phyloP scores from a whole-genome alignment of 2,329 filamentous ascomycete species.

The Alternaria sp. region DNA sequence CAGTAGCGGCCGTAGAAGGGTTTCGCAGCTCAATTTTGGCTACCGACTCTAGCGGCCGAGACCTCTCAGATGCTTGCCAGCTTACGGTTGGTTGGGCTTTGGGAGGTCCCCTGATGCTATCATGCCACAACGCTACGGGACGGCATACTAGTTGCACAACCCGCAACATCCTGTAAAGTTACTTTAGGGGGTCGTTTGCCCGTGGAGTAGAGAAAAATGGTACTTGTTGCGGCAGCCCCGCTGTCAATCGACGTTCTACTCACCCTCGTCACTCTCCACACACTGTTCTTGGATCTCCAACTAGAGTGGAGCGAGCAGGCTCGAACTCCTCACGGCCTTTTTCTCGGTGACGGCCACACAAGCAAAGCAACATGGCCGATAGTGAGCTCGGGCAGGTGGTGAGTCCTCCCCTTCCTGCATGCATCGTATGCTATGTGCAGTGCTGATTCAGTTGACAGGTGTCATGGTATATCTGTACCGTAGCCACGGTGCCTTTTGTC shows the following conservation, averaged over 20 bases:
- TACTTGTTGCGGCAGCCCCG: conserved; percentile 4
- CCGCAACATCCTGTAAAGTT: conserved; percentile 1
- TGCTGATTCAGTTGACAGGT: conserved; percentile 18
- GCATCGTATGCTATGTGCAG: not conserved
- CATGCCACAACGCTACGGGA: not conserved
- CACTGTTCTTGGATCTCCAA: not conserved
- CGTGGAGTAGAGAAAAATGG: conserved; percentile 7
- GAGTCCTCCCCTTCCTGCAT: conserved; percentile 6
- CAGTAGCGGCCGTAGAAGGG: not conserved
- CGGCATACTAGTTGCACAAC: not conserved
- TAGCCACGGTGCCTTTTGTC: conserved; percentile 35
- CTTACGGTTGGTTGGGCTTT: not conserved
- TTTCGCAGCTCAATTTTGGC: not conserved
- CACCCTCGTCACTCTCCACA: not conserved
- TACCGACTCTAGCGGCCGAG: not conserved
- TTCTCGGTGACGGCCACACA: conserved; percentile 1
- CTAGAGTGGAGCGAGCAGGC: not conserved
- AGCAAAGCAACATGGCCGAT: conserved; percentile 10
- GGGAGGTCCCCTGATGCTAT: not conserved
- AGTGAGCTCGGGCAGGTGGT: conserved; percentile 32
- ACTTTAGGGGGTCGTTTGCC: not conserved
- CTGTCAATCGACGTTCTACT: not conserved
- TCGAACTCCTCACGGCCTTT: conserved; percentile 6
- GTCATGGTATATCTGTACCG: conserved; percentile 48
- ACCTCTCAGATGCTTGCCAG: not conserved